Evolutionary conservation across 371 early-diverging fungal species (phyloP).

Genomic region (Capniomyces stellatus): DNA sequence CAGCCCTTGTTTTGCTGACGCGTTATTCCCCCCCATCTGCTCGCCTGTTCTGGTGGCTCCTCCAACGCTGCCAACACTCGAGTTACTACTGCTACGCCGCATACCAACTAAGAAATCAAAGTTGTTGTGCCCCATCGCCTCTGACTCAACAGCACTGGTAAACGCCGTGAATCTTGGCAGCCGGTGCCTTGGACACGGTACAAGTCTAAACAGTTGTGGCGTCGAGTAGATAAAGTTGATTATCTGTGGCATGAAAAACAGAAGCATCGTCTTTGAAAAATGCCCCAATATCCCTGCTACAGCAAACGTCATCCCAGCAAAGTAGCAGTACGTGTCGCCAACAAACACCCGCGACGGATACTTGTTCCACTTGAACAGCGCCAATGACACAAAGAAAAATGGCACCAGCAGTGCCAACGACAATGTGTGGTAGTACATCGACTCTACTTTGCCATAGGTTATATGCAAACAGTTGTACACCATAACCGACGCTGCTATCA

Average conservation of each 20-base stretch:
- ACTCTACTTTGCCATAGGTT: constrained; percentile 22
- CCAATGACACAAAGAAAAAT: constrained; percentile 65
- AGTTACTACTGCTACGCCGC: too few species aligned
- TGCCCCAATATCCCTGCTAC: constrained; percentile 88
- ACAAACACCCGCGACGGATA: constrained; percentile 85
- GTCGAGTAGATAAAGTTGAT: constrained; percentile 90
- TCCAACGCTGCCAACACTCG: too few species aligned
- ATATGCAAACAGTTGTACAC: constrained; percentile 56
- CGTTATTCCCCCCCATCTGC: too few species aligned
- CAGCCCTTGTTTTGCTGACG: too few species aligned
- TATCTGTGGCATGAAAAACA: constrained; percentile 89
- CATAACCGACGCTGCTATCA: constrained; percentile 73
- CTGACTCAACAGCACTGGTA: not conserved
- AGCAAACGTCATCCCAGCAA: constrained; percentile 96
- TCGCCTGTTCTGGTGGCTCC: too few species aligned
- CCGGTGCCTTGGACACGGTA: constrained; percentile 95
- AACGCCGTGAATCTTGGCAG: constrained; percentile 41
- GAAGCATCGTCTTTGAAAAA: constrained; percentile 76
- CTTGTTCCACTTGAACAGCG: constrained; percentile 71
- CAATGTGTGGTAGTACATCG: constrained; percentile 46
- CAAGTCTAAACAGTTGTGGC: constrained; percentile 85
- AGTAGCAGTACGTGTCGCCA: constrained; percentile 96
- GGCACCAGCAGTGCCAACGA: constrained; percentile 81
- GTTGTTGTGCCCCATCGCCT: too few species aligned
- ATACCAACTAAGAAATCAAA: too few species aligned